Base-by-base conservation (phyloP, 768 basidiomycete genomes). In the Kwoniella sp. region DNA sequence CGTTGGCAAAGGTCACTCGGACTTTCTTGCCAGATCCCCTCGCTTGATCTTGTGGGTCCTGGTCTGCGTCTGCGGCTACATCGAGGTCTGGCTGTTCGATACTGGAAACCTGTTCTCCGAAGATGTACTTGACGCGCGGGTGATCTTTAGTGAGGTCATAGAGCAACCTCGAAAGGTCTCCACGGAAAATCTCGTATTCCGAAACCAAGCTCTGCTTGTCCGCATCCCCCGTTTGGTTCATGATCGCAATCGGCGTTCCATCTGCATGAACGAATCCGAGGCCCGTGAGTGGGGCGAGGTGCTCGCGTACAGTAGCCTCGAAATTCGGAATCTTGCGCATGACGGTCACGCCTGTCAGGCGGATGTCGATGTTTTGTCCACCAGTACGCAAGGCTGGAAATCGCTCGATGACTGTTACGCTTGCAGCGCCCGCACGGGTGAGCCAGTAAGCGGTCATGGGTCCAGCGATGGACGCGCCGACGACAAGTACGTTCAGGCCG, bases 311-410 rank as follows among this genome's bases (percentile, higher is more conserved):
- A 12, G 54, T 55, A 12, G 53, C 53, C 24, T 55, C 40, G 9
- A 78, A 40, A n/a, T 68, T 70, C 71, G 73, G 73, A 30, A 49
- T 55, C 17, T 64, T 57, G 22, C 69, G 50, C 22, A 77, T 70
- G 21, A 58, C 58, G 24, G 21, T 46, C 27, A 68, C 21, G 8
- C 63, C 75, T 0, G 29, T 50, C 19, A 60, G 63, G 2, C 50
- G 47, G 4, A 78, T 56, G 54, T 78, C 77, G 53, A 78, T 63
- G 30, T 71, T 71, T 55, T 75, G 77, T 17, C 77, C 77, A n/a
- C 55, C 53, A 0, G 58, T 58, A 4, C 68, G 54, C 1, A 77
- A 57, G 6, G 6, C 25, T 2, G 65, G 58, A 25, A 53, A 49
- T 33, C 70, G 70, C 53, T 78, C 77, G 25, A 78, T 54, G 44